phyloP scores from a whole-genome alignment of 2,329 filamentous ascomycete species.

The Rhynchosporium secalis region DNA sequence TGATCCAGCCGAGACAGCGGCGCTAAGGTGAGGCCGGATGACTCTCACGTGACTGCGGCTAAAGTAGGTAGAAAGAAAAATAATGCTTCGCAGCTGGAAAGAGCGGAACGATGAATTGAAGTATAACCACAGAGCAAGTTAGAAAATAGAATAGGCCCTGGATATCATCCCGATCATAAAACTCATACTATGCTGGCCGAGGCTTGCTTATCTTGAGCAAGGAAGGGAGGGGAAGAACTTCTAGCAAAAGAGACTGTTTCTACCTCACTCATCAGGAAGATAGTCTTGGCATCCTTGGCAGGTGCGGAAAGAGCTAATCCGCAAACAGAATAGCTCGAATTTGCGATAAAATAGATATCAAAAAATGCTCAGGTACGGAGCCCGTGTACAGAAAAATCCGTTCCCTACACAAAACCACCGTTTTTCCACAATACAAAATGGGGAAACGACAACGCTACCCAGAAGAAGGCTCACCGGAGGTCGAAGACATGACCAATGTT shows the following conservation, averaged over 20 bases:
- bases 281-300: neutral
- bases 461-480: constrained; percentile 28
- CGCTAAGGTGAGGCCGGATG: constrained; percentile 17
- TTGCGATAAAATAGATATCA: neutral
- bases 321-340: neutral
- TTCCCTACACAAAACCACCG: neutral
- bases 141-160: too few relatives aligned
- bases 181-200: too few relatives aligned
- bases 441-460: constrained; percentile 35
- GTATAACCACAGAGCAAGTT: too few relatives aligned
- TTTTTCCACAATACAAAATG: constrained; percentile 21
- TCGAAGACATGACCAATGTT: constrained; percentile 20
- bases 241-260: too few relatives aligned
- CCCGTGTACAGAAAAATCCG: neutral
- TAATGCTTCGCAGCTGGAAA: too few relatives aligned
- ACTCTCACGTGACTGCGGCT: constrained; percentile 6
- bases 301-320: neutral
- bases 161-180: too few relatives aligned
- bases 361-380: constrained; percentile 21
- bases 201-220: too few relatives aligned
- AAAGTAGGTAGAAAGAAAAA: too few relatives aligned
- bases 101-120: too few relatives aligned
- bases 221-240: too few relatives aligned
- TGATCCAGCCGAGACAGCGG: constrained; percentile 14
- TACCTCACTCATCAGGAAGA: too few relatives aligned